Evolutionary conservation across 768 basidiomycete species (phyloP), one percentile per base, ranked within the genome.

Genomic region (Trametes coccinea): DNA sequence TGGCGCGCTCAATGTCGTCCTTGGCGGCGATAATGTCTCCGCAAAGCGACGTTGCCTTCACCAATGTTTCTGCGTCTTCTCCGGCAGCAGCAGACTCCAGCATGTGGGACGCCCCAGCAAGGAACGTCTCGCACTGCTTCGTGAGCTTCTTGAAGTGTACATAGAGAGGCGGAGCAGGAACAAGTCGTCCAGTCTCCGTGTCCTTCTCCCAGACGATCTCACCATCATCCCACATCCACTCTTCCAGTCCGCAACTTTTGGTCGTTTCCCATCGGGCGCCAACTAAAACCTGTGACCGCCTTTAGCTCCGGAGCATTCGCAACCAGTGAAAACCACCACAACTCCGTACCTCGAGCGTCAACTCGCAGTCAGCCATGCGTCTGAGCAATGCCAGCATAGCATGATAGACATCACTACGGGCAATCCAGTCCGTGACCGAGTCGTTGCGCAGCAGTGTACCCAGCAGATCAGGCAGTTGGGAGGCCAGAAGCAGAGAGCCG

Each of bases 81-180:
- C 61, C 61, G 31, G 60, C 62, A 2, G 70, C 72, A 14, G 65
- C 69, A 13, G 56, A 54, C 17, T 74, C 74, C 52, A 81, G 69
- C 67, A 84, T 73, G n/a, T 71, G 70, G 31, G 71, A 68, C 5
- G 80, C 82, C 2, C 81, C 81, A 0, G 74, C 69, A 22, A 82
- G 68, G 66, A 84, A 86, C 0, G 81, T 75, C 64, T 81, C 77
- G 57, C 78, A 79, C 58, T 84, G 84, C 60, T 73, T 80, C 8
- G 79, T 77, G 58, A 86, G 73, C 67, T 83, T 84, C 66, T 76
- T 78, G 71, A 85, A 84, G 67, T 80, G 74, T n/a, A 76, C 72
- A 66, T 80, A 81, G 13, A 82, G 75, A 14, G 82, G 78, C 30
- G 77, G 72, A 3, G 70, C 72, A 27, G 69, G 71, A 60, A 79